Evolutionary conservation across 2,329 filamentous ascomycete species (phyloP), one percentile per base, ranked within the genome.

Genomic region (Tolypocladium album): DNA sequence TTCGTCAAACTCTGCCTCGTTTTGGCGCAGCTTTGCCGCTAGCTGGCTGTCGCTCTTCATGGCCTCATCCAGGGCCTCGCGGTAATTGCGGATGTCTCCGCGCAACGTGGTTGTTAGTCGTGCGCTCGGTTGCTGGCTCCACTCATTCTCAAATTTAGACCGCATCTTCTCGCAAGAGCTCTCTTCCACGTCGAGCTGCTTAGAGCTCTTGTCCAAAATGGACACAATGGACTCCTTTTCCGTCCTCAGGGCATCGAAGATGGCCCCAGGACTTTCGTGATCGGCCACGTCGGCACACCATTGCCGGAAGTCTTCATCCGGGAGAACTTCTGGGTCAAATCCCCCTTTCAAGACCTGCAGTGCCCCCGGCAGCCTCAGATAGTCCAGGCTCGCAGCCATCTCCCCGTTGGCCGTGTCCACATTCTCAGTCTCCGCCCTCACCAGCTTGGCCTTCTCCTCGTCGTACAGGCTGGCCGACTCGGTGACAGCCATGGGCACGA

Each of bases 101-200:
- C 92, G 84, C 57, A 99, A 76, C 0, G 93, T 97, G 4, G 89
- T 87, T 1, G 93, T 99, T 47, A 99, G 81, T 60, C 90, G 83
- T 39, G 90, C 90, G 71, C 93, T 97, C 13, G 94, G 94, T 69
- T 99, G 94, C 69, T 99, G 94, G 22, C 91, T 96, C 94, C 94
- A 99, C 59, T 97, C 93, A 36, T 82, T 83, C 59, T 93, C 92
- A 71, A 97, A 97, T 72, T 99, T 99, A 15, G 92, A 95, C 55
- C 94, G 85, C 94, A 99, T 99, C 79, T 97, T 99, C 73, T 99
- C 94, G 72, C 94, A 99, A 0, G 97, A 90, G 60, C 90, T 95
- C 75, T 97, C 95, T 73, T 99, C 94, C 86, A 94, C 92, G 66
- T 99, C 94, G 50, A 99, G 77, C 68, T 95, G 89, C 71, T 96